Evolutionary conservation across 441 rosid species (phyloP).

Genomic region (Erodium trifolium): DNA sequence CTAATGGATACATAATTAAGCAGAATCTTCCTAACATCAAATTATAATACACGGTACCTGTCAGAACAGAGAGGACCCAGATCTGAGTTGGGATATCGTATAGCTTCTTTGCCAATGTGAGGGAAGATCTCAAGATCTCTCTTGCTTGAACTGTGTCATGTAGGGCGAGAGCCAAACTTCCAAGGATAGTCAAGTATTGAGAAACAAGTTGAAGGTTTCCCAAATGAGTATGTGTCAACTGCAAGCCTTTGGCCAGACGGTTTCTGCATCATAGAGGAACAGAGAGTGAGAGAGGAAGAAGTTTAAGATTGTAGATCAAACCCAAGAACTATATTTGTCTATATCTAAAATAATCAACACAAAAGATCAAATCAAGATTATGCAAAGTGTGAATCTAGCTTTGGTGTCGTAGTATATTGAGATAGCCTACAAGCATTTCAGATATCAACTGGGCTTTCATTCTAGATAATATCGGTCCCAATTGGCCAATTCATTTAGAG

Average conservation of each 20-base stretch:
- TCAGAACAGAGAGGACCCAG: conserved; percentile 80
- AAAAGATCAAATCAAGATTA: neutral
- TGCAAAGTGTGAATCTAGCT: neutral
- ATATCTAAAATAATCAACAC: neutral
- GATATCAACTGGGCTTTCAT: neutral
- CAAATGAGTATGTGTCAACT: conserved; percentile 77
- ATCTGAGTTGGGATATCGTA: conserved; percentile 87
- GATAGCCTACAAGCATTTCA: neutral
- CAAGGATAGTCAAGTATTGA: conserved; percentile 82
- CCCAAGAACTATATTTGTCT: neutral
- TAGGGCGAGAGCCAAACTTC: conserved; percentile 80
- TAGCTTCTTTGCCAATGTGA: conserved; percentile 82
- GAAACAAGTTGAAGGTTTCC: conserved; percentile 96
- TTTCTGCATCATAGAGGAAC: conserved; percentile 42
- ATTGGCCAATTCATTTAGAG: conserved; percentile 4
- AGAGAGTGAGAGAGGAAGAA: conserved; percentile 16
- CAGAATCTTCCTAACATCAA: neutral
- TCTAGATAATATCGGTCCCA: neutral
- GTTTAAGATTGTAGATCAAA: neutral
- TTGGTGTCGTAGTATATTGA: neutral
- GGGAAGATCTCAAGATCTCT: conserved; percentile 86
- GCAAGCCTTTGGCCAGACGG: conserved; percentile 88
- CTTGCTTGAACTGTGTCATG: conserved; percentile 87
- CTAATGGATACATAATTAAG: neutral
- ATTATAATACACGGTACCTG: conserved; percentile 36